phyloP scores from a whole-genome alignment of 2,329 filamentous ascomycete genomes.

The Trichoderma breve region DNA sequence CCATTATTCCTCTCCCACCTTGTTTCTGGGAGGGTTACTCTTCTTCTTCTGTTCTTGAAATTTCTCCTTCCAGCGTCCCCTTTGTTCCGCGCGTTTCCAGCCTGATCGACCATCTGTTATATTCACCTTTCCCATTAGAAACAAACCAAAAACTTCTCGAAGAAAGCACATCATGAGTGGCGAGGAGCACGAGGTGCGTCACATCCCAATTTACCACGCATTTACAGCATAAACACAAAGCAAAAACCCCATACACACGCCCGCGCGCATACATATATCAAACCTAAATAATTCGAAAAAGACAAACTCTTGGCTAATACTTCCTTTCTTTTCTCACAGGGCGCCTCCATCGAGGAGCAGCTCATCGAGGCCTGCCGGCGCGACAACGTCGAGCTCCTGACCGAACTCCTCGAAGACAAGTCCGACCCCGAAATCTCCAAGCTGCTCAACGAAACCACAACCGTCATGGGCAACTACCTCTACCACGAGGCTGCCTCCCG shows the following conservation, averaged over 20 bases:
- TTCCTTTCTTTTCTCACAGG: conserved; percentile 48
- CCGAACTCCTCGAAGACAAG: conserved; percentile 65
- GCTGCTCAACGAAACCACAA: conserved; percentile 81
- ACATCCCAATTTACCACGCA: not conserved
- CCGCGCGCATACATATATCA: not conserved
- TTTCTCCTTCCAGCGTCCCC: not conserved
- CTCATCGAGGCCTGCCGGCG: conserved; percentile 90
- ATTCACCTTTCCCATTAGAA: not conserved
- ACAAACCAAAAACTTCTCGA: not conserved
- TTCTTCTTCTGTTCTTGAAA: not conserved
- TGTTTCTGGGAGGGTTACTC: too few relatives aligned
- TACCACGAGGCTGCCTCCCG: conserved; percentile 84
- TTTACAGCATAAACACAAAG: not conserved
- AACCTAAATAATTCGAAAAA: not conserved
- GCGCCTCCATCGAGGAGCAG: conserved; percentile 79
- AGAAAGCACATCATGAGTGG: conserved; percentile 19
- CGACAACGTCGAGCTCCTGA: conserved; percentile 84
- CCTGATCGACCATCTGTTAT: not conserved
- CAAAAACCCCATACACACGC: not conserved
- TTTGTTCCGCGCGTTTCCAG: not conserved
- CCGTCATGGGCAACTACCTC: conserved; percentile 82
- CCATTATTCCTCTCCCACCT: not conserved
- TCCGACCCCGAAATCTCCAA: conserved; percentile 65
- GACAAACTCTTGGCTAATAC: not conserved
- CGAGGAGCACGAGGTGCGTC: conserved; percentile 26